A percentile compares a stretch with the other conserved stretches of the same genome.
Evolutionary conservation across 805 yeast genomes (phyloP).

Genomic region (Sugiyamaella chiloensis): DNA sequence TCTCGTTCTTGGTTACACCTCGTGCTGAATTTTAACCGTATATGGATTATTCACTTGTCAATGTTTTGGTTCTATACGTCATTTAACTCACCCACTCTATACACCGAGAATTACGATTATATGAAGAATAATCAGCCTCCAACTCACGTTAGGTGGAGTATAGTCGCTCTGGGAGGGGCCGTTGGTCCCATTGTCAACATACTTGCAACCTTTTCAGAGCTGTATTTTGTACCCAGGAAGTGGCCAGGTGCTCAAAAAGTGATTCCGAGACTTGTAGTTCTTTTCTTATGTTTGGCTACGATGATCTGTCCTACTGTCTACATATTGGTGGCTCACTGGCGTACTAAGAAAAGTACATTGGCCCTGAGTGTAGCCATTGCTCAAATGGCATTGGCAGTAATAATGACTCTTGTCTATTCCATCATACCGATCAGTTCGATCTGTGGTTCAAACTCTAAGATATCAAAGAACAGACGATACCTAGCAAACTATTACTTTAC

Average conservation of each 20-base stretch:
- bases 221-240: conserved; percentile 93
- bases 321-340: conserved; percentile 43
- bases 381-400: conserved; percentile 82
- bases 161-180: conserved; percentile 89
- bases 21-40: conserved; percentile 93
- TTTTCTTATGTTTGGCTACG: conserved; percentile 53
- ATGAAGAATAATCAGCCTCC: conserved; percentile 57
- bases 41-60: conserved; percentile 91
- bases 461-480: conserved; percentile 73
- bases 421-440: conserved; percentile 95
- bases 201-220: conserved; percentile 84
- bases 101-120: conserved; percentile 77
- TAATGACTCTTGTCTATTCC: conserved; percentile 82
- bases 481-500: conserved; percentile 94
- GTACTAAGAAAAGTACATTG: conserved; percentile 41
- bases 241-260: conserved; percentile 99
- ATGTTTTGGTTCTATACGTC: conserved; percentile 94
- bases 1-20: conserved; percentile 96
- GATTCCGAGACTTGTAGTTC: conserved; percentile 77
- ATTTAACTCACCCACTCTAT: conserved; percentile 86
- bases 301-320: conserved; percentile 53
- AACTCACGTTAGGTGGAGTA: conserved; percentile 91
- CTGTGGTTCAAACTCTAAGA: conserved; percentile 71
- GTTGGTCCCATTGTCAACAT: conserved; percentile 80
- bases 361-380: conserved; percentile 65